Evolutionary conservation across 148 eudicot genomes (phyloP), one percentile per base, ranked within the genome.

Genomic region (Camellia sinensis): DNA sequence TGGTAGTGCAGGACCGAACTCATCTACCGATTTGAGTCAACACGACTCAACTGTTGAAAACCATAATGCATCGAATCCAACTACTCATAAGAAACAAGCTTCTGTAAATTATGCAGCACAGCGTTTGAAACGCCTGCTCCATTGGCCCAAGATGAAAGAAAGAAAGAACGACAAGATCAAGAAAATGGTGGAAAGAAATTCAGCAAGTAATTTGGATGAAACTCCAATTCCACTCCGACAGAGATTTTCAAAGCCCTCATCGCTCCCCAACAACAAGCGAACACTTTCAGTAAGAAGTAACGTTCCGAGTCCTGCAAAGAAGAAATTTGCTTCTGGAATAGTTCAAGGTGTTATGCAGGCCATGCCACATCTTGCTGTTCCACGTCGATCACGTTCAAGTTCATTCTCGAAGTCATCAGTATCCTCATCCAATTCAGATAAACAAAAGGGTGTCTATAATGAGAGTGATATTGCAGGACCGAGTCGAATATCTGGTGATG

Each of bases 251-350:
- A 86, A 87, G 62, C 76, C 91, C 12, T 74, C 88, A 3, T 82
- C 92, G 6, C 80, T 82, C 44, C 78, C 90, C 1, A 92, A 63
- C 87, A 89, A 96, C 78, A 93, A 93, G 81, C 82, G 99, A 54
- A 85, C 95, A 37, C 89, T 93, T 45, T 90, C 94, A 4, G 92
- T 80, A 0, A 86, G 99, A 72, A 96, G 99, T 80, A 91, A 90
- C 80, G 78, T 86, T 57, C 93, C 97, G 0, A 96, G 99, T 74
- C 99, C 99, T 6, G 89, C 93, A 57, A 88, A 94, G 57, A 96
- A 96, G 88, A 95, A 82, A 61, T 74, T 91, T 29, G 99, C 97
- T 66, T 87, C 93, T 0, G 97, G 94, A 18, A 43, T 89, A 4
- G 83, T 83, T 21, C 84, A 90, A 6, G 93, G 92, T 67, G 89